Conservation (phyloP, 1,284 basidiomycete species). For the Papiliotrema terrestris region DNA sequence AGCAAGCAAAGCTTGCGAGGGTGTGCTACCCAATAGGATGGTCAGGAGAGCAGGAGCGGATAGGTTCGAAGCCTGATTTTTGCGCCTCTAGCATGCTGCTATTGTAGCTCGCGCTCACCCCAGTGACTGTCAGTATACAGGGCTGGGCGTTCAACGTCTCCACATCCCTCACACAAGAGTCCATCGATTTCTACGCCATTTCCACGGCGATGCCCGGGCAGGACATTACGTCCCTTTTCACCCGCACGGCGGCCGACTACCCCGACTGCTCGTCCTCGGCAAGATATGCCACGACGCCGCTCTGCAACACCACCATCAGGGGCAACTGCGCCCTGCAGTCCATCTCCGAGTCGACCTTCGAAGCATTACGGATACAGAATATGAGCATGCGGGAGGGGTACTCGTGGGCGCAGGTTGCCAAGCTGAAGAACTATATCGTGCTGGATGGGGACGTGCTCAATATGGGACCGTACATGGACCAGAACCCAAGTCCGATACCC, state of each 20-base stretch:
- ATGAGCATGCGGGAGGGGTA: conserved; percentile 72
- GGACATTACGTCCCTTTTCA: conserved; percentile 84
- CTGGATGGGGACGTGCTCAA: conserved; percentile 93
- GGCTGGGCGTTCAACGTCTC: conserved; percentile 77
- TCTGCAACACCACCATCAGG: conserved; percentile 55
- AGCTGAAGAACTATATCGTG: conserved; percentile 69
- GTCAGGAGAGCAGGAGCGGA: too few species aligned
- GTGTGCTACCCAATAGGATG: too few species aligned
- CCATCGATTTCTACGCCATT: conserved; percentile 62
- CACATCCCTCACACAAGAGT: conserved; percentile 55
- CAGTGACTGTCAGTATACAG: conserved; percentile 68
- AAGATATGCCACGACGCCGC: conserved; percentile 66
- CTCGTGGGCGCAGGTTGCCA: conserved; percentile 77
- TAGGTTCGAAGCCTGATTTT: too few species aligned
- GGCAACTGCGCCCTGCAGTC: conserved; percentile 61
- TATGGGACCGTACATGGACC: conserved; percentile 76
- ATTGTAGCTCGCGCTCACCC: conserved; percentile 1
- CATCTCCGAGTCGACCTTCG: conserved; percentile 60
- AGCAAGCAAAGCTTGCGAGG: too few species aligned
- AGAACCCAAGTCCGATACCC: conserved; percentile 65
- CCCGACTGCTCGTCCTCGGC: conserved; percentile 61
- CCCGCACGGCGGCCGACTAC: conserved; percentile 63
- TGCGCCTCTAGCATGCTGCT: too few species aligned
- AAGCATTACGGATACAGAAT: conserved; percentile 60
- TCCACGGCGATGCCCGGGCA: conserved; percentile 63